Percentiles rank a stretch among this genome's conserved stretches.
These are phyloP conservation scores for Sonneratia caseolaris DNA, from an alignment of 345 rosid species.

Conservation along the genomic window DNA sequence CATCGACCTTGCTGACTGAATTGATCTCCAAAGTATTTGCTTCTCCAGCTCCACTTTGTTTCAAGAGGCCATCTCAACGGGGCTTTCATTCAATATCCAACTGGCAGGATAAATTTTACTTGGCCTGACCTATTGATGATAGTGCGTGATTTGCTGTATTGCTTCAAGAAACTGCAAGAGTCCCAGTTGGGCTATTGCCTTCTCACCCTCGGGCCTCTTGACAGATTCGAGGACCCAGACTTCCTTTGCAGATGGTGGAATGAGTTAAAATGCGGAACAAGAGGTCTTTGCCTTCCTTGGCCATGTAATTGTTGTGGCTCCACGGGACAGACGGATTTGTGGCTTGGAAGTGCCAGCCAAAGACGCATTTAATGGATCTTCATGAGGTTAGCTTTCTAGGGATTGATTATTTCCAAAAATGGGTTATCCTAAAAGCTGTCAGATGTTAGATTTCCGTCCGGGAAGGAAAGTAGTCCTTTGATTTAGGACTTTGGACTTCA, in stretches of 20 bases:
- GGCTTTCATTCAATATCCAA: neutral
- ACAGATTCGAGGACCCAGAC: too few relatives aligned
- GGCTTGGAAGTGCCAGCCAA: neutral
- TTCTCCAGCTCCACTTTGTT: neutral
- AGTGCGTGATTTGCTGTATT: neutral
- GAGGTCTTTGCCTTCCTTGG: too few relatives aligned
- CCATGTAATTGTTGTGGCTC: too few relatives aligned
- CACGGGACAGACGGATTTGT: neutral
- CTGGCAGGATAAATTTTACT: neutral
- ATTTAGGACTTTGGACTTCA: neutral
- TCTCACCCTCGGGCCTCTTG: too few relatives aligned
- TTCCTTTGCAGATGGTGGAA: too few relatives aligned
- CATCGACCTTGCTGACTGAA: conserved; percentile 33
- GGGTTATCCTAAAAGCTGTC: neutral
- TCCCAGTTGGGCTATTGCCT: too few relatives aligned
- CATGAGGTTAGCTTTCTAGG: too few relatives aligned
- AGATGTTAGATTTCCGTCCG: neutral
- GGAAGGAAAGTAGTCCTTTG: too few relatives aligned
- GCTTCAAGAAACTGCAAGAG: too few relatives aligned
- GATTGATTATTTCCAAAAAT: too few relatives aligned
- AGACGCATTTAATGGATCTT: neutral
- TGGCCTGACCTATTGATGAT: neutral
- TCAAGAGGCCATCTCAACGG: neutral
- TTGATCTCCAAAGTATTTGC: neutral
- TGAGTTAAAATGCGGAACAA: too few relatives aligned